phyloP scores from a whole-genome alignment of 805 yeast genomes.

The Candida taoyuanica region DNA sequence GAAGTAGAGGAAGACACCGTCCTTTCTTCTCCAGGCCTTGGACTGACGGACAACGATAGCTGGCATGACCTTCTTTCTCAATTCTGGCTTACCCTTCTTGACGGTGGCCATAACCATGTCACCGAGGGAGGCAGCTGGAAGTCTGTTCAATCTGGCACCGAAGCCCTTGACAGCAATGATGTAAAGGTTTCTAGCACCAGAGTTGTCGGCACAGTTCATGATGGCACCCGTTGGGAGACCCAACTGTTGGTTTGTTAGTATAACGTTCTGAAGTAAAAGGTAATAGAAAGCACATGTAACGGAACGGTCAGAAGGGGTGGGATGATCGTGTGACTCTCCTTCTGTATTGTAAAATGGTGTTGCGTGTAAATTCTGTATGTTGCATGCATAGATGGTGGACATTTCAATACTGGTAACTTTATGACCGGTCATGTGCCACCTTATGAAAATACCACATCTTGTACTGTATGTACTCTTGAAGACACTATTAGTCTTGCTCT shows the following conservation, averaged over 20 bases:
- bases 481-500: too few species aligned
- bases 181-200: slow-evolving; percentile 99
- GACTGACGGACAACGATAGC: slow-evolving; percentile 99
- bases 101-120: slow-evolving; percentile 99
- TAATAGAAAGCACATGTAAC: neutral
- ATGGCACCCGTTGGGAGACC: slow-evolving; percentile 99
- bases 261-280: neutral
- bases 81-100: slow-evolving; percentile 99
- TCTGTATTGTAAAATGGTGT: too few species aligned
- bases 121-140: slow-evolving; percentile 99
- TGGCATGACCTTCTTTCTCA: slow-evolving; percentile 99
- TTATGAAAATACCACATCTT: too few species aligned
- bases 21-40: slow-evolving; percentile 99
- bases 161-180: slow-evolving; percentile 97
- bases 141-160: slow-evolving; percentile 99
- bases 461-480: too few species aligned
- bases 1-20: slow-evolving; percentile 98
- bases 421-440: too few species aligned
- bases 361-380: too few species aligned
- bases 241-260: slow-evolving; percentile 48
- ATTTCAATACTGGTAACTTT: too few species aligned
- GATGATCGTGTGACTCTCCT: neutral
- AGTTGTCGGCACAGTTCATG: slow-evolving; percentile 99
- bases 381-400: too few species aligned
- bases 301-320: neutral